phyloP scores from a whole-genome alignment of 2,329 filamentous ascomycete species.

The Xylariaceae sp. region DNA sequence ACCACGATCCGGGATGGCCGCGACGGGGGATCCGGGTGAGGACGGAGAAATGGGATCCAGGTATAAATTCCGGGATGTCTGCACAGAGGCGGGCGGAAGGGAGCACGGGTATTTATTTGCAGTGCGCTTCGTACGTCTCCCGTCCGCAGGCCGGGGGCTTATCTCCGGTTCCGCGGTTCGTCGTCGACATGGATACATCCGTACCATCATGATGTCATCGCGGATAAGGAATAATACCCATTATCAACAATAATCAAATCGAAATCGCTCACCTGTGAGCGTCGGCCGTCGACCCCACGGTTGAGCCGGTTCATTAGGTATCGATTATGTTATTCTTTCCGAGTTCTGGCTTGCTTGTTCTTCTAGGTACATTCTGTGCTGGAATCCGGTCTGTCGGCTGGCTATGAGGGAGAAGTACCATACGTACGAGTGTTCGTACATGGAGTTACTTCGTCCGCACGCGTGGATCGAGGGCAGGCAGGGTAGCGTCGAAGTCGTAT shows the following conservation, averaged over 20 bases:
- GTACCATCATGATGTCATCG: slow-evolving; percentile 16
- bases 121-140: slow-evolving; percentile 3
- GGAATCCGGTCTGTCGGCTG: neutral
- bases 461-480: neutral
- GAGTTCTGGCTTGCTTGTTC: neutral
- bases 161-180: slow-evolving; percentile 19
- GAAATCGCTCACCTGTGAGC: slow-evolving; percentile 20
- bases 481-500: neutral
- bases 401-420: neutral
- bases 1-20: neutral
- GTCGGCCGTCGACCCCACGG: slow-evolving; percentile 22
- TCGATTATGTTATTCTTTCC: slow-evolving; percentile 1
- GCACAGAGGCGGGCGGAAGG: slow-evolving; percentile 3
- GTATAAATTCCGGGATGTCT: neutral
- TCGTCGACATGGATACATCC: slow-evolving; percentile 7
- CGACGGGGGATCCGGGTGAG: neutral
- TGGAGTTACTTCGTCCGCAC: neutral
- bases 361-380: neutral
- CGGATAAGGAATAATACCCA: slow-evolving; percentile 27
- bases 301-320: slow-evolving; percentile 8
- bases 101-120: slow-evolving; percentile 16
- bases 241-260: slow-evolving; percentile 28
- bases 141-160: slow-evolving; percentile 6
- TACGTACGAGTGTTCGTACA: neutral
- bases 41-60: neutral